Evolutionary conservation across 768 basidiomycete species (phyloP).

Genomic region (Mycena maculata): DNA sequence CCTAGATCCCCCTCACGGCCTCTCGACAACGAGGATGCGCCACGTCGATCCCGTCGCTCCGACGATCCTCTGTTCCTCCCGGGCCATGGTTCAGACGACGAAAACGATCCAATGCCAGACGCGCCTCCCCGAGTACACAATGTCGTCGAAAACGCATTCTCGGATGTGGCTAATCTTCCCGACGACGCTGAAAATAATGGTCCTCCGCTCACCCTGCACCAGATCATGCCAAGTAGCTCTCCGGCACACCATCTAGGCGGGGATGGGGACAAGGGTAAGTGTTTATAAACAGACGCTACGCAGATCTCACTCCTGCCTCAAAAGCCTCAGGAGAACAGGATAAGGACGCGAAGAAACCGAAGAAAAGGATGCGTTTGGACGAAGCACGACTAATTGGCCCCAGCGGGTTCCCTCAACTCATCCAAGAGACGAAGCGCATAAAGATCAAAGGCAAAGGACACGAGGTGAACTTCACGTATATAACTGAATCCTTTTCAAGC

Average conservation of each 20-base stretch:
- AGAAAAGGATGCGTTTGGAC: conserved; percentile 73
- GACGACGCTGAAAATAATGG: conserved; percentile 50
- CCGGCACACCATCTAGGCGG: conserved; percentile 52
- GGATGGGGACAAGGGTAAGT: conserved; percentile 22
- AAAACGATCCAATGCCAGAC: conserved; percentile 44
- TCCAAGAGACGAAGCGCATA: conserved; percentile 82
- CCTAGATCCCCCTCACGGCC: conserved; percentile 36
- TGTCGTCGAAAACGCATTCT: conserved; percentile 59
- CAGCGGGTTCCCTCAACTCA: conserved; percentile 83
- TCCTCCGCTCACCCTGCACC: conserved; percentile 53
- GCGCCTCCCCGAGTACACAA: conserved; percentile 41
- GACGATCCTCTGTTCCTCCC: conserved; percentile 63
- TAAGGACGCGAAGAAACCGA: conserved; percentile 54
- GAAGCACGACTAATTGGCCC: conserved; percentile 79
- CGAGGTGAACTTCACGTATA: conserved; percentile 68
- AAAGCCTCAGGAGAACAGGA: too few relatives aligned
- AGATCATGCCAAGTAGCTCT: conserved; percentile 63
- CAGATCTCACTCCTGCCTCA: too few relatives aligned
- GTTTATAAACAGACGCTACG: too few relatives aligned
- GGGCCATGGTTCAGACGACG: conserved; percentile 69
- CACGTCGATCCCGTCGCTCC: neutral
- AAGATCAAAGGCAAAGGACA: conserved; percentile 90
- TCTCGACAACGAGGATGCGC: conserved; percentile 42
- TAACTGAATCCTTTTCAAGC: neutral
- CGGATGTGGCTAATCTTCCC: conserved; percentile 43